Evolutionary conservation across 2,329 filamentous ascomycete species (phyloP), one percentile per base, ranked within the genome.

Genomic region (Sclerotinia sclerotiorum): DNA sequence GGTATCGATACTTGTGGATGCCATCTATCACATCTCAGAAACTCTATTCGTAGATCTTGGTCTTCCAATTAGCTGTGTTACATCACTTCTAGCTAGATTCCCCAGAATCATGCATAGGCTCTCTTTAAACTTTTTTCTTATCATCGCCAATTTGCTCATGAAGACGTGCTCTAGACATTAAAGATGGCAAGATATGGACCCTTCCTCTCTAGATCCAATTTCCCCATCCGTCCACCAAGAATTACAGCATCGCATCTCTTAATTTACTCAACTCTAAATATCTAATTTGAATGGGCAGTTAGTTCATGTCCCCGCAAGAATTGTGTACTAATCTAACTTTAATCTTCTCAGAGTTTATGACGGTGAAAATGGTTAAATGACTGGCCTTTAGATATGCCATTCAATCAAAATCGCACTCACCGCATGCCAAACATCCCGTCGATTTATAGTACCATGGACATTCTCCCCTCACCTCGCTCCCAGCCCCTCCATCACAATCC

Each of bases 31-130:
- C 46, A 35, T 49, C 29, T 49, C 13, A 13, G 6, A 49, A 62
- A 62, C 60, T 62, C 29, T 51, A 62, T 51, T 49, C 49, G 46
- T 62, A 62, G 60, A 49, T 51, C n/a, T 39, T 24, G 11, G 29
- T 39, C 17, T 27, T 35, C 46, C 60, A 62, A 46, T 51, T 39
- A 56, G 54, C 54, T n/a, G 35, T 56, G 35, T 56, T 62, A 51
- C 46, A 62, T 51, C 60, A 62, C 60, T 51, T 32, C 32, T 24
- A 15, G 21, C 11, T 35, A 39, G 3, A n/a, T 56, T 39, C 60
- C 46, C 46, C 60, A 19, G 44, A 62, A 39, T 51, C 46, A 51
- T 39, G 46, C 21, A 56, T 48, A 62, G 21, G 46, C 29, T 24
- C 29, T 10, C 21, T 49, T 62, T 58, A 1, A 24, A 62, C 46